Evolutionary conservation across 345 rosid species (phyloP).

Genomic region (Salix suchowensis): DNA sequence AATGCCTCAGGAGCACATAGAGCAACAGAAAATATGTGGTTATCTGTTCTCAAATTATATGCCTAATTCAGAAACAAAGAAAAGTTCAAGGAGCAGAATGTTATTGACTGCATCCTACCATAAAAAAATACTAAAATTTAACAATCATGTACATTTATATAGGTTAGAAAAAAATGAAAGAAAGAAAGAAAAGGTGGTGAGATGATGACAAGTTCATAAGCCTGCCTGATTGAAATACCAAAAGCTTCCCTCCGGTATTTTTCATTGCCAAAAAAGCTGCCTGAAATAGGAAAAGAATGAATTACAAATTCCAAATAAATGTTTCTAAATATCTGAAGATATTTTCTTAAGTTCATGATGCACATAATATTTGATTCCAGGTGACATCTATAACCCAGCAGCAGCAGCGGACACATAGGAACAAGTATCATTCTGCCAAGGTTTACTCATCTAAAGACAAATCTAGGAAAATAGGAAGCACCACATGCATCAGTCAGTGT

Average conservation of each 20-base stretch:
- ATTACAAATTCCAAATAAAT: neutral
- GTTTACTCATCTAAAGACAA: neutral
- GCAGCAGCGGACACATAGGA: neutral
- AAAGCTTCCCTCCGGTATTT: conserved; percentile 88
- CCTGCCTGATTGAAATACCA: conserved; percentile 96
- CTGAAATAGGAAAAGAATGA: conserved; percentile 34
- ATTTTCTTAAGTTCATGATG: neutral
- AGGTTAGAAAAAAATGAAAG: neutral
- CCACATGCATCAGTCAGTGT: neutral
- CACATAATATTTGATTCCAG: neutral
- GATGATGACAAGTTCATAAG: neutral
- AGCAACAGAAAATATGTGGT: neutral
- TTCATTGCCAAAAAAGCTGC: conserved; percentile 94
- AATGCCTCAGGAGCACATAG: neutral
- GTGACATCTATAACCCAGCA: neutral
- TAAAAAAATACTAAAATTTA: neutral
- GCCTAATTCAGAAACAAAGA: neutral
- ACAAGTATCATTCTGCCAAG: neutral
- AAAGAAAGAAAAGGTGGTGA: neutral
- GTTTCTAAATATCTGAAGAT: neutral
- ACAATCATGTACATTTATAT: neutral
- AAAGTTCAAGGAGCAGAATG: neutral
- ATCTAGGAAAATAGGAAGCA: neutral
- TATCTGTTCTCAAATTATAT: neutral
- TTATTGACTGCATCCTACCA: neutral